Percentiles rank a stretch among this genome's conserved stretches.
Conservation (phyloP, 2,329 filamentous ascomycete species). For the Paracoccidioides lutzii region DNA sequence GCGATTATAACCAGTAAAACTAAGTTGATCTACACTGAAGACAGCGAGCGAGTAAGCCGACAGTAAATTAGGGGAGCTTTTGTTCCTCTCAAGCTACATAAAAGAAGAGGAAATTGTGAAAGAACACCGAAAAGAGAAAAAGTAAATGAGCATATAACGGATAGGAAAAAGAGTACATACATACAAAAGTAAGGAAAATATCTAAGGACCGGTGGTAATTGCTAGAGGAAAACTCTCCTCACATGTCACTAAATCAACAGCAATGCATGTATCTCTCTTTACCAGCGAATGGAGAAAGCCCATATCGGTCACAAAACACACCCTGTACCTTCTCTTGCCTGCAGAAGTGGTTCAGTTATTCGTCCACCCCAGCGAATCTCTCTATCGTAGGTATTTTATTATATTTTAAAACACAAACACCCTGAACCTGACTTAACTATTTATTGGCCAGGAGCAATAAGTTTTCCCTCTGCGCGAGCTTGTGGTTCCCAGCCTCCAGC, state of each 20-base stretch:
- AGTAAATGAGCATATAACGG: background rate
- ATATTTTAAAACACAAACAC: background rate
- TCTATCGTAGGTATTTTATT: background rate
- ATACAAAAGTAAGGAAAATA: background rate
- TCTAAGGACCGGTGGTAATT: background rate
- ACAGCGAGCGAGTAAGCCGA: background rate
- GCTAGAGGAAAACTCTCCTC: background rate
- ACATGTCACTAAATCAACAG: background rate
- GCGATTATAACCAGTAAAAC: background rate
- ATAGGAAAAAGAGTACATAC: background rate
- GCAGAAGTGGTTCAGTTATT: background rate
- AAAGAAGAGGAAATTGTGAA: background rate
- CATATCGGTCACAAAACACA: background rate
- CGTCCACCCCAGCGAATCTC: background rate
- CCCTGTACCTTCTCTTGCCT: background rate
- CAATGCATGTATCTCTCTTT: too few relatives aligned
- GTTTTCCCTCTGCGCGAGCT: constrained; percentile 61
- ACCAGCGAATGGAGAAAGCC: background rate
- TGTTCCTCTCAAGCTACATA: background rate
- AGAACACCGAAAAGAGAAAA: background rate
- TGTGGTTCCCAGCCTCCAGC: constrained; percentile 81
- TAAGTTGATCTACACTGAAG: background rate
- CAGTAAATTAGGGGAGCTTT: background rate
- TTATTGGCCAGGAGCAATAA: constrained; percentile 84
- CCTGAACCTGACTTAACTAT: too few relatives aligned